Conservation (phyloP, 208 protist genomes). For the Phytomonas serpens region DNA sequence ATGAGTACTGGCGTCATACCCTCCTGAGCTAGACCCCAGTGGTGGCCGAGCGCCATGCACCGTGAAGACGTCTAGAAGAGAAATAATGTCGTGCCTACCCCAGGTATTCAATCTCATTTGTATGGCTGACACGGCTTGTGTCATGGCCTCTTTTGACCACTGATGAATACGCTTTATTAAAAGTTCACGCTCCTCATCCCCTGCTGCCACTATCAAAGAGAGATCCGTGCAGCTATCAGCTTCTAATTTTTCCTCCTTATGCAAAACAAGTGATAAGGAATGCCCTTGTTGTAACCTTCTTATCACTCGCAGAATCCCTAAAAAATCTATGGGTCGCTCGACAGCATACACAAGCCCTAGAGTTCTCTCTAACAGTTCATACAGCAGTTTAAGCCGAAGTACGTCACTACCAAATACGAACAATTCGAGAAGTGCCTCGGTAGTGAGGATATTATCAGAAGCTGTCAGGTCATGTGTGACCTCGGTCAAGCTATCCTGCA, state of each 20-base stretch:
- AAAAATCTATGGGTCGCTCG: neutral
- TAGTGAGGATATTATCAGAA: neutral
- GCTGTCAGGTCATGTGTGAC: neutral
- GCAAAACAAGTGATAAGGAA: neutral
- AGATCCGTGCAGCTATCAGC: neutral
- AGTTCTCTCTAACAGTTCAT: neutral
- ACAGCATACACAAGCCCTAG: neutral
- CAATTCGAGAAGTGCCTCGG: neutral
- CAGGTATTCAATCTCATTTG: conserved; percentile 34
- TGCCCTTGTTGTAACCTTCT: neutral
- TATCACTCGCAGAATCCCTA: neutral
- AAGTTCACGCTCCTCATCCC: neutral
- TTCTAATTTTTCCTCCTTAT: neutral
- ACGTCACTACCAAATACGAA: neutral
- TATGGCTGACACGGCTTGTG: conserved; percentile 18
- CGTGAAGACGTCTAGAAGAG: conserved; percentile 41
- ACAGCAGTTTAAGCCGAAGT: neutral
- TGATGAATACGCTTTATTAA: neutral
- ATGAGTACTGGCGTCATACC: neutral
- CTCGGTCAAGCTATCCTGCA: neutral
- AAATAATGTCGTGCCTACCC: conserved; percentile 38
- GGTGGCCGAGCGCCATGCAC: conserved; percentile 14
- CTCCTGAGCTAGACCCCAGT: neutral
- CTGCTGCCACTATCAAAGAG: neutral
- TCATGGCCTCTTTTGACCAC: conserved; percentile 19